Conservation (phyloP, 257 asterid genomes). For the Lavandula angustifolia region DNA sequence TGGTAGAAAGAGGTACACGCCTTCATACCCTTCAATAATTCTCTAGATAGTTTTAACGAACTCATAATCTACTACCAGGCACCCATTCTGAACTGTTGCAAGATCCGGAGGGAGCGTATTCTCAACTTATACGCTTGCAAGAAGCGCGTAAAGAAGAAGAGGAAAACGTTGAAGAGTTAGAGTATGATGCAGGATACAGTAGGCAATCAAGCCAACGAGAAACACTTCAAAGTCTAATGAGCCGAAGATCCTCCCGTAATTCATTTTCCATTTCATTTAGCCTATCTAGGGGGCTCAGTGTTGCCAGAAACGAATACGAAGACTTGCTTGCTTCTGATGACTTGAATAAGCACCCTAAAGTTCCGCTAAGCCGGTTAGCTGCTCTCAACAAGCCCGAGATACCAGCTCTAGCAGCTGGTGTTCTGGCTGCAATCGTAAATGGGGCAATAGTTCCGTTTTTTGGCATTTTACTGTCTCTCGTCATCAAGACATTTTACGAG, state of each 20-base stretch:
- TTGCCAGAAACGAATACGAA: constrained; percentile 43
- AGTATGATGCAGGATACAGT: constrained; percentile 40
- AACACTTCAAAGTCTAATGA: constrained; percentile 48
- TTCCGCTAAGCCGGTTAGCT: constrained; percentile 58
- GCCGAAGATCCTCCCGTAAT: constrained; percentile 66
- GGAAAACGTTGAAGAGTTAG: constrained; percentile 45
- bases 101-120: constrained; percentile 62
- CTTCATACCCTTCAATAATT: too few species aligned
- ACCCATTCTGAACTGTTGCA: constrained; percentile 51
- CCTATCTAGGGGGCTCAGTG: constrained; percentile 51
- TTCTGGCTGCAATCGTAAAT: constrained; percentile 59
- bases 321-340: constrained; percentile 44
- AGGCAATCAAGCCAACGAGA: constrained; percentile 59
- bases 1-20: constrained; percentile 68
- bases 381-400: constrained; percentile 78
- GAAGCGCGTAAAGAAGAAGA: constrained; percentile 48
- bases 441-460: constrained; percentile 77
- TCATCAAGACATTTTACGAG: constrained; percentile 64
- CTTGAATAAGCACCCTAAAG: constrained; percentile 42
- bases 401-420: constrained; percentile 53
- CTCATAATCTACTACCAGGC: too few species aligned
- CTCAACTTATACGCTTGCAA: constrained; percentile 60
- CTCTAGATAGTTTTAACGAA: too few species aligned
- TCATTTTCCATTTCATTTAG: constrained; percentile 57
- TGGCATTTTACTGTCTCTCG: constrained; percentile 64